Evolutionary conservation across 1,139 yeast species (phyloP), one percentile per base, ranked within the genome.

Genomic region (Sporopachydermia cereana): DNA sequence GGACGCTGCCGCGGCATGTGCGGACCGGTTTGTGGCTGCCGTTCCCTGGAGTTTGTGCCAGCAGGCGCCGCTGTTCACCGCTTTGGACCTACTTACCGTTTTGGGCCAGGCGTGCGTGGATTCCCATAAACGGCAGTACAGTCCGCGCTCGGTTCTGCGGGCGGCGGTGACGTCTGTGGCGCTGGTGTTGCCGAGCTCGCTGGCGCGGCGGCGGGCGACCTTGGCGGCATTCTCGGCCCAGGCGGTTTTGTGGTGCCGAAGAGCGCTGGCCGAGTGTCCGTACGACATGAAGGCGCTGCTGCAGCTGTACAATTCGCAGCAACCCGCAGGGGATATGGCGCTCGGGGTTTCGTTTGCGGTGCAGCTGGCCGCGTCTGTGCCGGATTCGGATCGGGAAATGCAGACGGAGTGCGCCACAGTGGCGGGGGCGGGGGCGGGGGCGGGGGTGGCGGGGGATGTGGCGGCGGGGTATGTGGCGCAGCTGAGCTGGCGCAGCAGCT

Each of bases 271-370:
- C 41, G 72, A 71, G 50, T 73, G 88, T 59, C 75, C 76, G 45
- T 74, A 76, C 47, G 96, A 89, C 56, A 72, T 84, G 58, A 86
- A 84, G 60, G 77, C 88, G 46, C 68, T 89, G 54, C 68, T 91
- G 46, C 85, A 84, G 55, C 12, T 34, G 5, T 34, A 34, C 56
- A 62, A 41, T 60, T 62, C 41, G 64, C 59, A 44, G 51, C 48
- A 60, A 17, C 55, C 61, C 18, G 51, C 57, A 34, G 56, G 57
- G 21, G 61, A 60, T 46, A 72, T 84, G 41, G 81, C 84, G 48
- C 79, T 74, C 57, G 97, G 96, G 41, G 81, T 84, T 46, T 80
- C 94, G 0, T 85, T 91, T 69, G 97, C 97, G 0, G 66, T 88
- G 50, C 93, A 85, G 53, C 74, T 86, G 79, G 93, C 95, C 1